Evolutionary conservation across 2,329 filamentous ascomycete species (phyloP).

Genomic region (Fusarium newnesense): DNA sequence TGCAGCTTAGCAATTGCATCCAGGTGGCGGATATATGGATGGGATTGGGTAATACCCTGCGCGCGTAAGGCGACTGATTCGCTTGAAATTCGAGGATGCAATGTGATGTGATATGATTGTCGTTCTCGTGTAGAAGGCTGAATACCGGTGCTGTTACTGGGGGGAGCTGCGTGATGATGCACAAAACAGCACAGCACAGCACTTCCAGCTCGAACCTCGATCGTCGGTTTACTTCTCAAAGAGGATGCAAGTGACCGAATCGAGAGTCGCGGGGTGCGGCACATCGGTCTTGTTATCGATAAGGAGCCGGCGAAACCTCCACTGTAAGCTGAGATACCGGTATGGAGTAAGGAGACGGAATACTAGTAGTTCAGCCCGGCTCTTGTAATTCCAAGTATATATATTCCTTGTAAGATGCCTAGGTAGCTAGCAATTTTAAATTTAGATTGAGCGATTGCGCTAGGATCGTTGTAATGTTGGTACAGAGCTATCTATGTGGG

Average conservation of each 20-base stretch:
- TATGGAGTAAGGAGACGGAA: neutral
- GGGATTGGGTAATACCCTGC: neutral
- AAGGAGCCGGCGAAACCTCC: constrained; percentile 6
- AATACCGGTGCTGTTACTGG: neutral
- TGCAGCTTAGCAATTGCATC: constrained; percentile 31
- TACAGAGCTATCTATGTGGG: neutral
- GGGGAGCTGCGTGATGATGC: constrained; percentile 15
- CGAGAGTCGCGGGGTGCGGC: constrained; percentile 32
- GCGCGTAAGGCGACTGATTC: neutral
- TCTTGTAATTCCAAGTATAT: neutral
- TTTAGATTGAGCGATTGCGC: neutral
- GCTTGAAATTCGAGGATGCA: neutral
- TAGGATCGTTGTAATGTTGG: no score
- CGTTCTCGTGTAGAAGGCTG: constrained; percentile 13
- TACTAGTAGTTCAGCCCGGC: neutral
- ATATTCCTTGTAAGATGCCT: neutral
- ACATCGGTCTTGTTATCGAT: constrained; percentile 30
- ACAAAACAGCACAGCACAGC: neutral
- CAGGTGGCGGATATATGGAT: constrained; percentile 1
- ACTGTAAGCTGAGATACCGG: neutral
- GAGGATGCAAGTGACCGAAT: constrained; percentile 21
- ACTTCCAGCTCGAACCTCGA: constrained; percentile 6
- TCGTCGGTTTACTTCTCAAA: constrained; percentile 11
- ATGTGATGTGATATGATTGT: constrained; percentile 1
- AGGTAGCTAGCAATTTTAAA: neutral